Evolutionary conservation across 345 rosid genomes (phyloP).

Genomic region (Pugionium dolabratum): DNA sequence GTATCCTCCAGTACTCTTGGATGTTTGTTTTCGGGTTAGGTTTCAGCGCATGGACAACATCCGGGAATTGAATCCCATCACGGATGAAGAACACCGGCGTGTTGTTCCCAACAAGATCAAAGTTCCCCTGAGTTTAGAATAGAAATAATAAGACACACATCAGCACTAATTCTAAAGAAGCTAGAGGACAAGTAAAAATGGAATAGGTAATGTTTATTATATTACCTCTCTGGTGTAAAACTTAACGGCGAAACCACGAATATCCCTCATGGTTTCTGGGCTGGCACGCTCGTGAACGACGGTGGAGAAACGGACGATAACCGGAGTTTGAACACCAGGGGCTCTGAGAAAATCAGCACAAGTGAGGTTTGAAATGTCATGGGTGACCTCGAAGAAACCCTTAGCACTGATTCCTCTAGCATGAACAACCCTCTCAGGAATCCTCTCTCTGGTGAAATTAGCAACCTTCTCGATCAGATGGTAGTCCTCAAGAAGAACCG

Average conservation of each 20-base stretch:
- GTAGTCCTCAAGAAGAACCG: constrained; percentile 95
- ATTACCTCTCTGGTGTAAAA: constrained; percentile 96
- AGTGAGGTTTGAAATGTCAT: constrained; percentile 75
- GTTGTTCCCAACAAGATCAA: constrained; percentile 99
- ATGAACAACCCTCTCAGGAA: constrained; percentile 98
- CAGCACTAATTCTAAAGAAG: constrained; percentile 14
- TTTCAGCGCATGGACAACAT: constrained; percentile 82
- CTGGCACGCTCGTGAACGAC: constrained; percentile 98
- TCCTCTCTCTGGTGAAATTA: constrained; percentile 86
- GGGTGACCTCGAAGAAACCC: constrained; percentile 98
- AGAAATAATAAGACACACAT: constrained; percentile 2
- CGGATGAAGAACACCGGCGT: constrained; percentile 95
- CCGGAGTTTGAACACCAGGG: constrained; percentile 95
- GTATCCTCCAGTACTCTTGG: constrained; percentile 95
- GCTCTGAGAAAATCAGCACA: constrained; percentile 97
- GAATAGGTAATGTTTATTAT: background rate
- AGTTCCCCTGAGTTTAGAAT: constrained; percentile 80
- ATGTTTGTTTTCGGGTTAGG: constrained; percentile 96
- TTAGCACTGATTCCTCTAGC: constrained; percentile 99
- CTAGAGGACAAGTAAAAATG: background rate
- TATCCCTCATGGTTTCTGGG: constrained; percentile 94
- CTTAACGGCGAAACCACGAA: constrained; percentile 97
- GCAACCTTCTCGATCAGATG: constrained; percentile 93
- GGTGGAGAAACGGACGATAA: constrained; percentile 95
- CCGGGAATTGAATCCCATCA: constrained; percentile 96